phyloP scores from a whole-genome alignment of 2,329 filamentous ascomycete species.

The Cordyceps farinosa region DNA sequence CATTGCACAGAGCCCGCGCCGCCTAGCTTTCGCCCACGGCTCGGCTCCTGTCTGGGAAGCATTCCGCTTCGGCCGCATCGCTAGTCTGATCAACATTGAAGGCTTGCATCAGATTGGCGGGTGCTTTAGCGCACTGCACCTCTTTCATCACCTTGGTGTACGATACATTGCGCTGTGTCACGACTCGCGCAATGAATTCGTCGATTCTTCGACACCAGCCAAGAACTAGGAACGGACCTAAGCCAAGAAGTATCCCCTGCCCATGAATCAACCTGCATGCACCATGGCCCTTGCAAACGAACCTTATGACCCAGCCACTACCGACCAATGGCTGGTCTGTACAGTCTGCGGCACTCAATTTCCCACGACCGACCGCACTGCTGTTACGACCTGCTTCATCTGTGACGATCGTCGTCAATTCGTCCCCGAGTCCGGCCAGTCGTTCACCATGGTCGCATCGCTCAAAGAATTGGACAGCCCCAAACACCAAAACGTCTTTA shows the following conservation, averaged over 20 bases:
- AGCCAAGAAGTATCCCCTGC: too few species aligned
- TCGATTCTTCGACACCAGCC: conserved; percentile 1
- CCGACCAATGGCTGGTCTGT: conserved; percentile 44
- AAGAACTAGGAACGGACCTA: not conserved
- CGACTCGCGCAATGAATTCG: conserved; percentile 42
- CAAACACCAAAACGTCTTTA: conserved; percentile 52
- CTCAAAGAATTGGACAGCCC: conserved; percentile 32
- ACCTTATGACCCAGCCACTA: conserved; percentile 14
- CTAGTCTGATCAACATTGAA: conserved; percentile 73
- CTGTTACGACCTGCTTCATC: conserved; percentile 59
- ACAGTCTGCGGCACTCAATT: conserved; percentile 68
- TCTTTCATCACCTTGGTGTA: conserved; percentile 70
- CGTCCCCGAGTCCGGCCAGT: conserved; percentile 45
- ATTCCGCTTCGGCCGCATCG: conserved; percentile 56
- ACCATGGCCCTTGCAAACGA: conserved; percentile 18
- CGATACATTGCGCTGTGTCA: conserved; percentile 81
- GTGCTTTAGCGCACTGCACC: conserved; percentile 65
- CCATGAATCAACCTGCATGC: not conserved
- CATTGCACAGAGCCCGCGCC: conserved; percentile 55
- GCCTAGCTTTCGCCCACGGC: conserved; percentile 60
- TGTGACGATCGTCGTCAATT: conserved; percentile 73
- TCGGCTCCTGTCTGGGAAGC: conserved; percentile 55
- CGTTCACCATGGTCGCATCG: conserved; percentile 44
- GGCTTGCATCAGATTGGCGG: conserved; percentile 88
- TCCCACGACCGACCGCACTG: conserved; percentile 38